A percentile compares a stretch with the other conserved stretches of the same genome.
Conservation (phyloP, 345 rosid species). For the Anacardium occidentale region DNA sequence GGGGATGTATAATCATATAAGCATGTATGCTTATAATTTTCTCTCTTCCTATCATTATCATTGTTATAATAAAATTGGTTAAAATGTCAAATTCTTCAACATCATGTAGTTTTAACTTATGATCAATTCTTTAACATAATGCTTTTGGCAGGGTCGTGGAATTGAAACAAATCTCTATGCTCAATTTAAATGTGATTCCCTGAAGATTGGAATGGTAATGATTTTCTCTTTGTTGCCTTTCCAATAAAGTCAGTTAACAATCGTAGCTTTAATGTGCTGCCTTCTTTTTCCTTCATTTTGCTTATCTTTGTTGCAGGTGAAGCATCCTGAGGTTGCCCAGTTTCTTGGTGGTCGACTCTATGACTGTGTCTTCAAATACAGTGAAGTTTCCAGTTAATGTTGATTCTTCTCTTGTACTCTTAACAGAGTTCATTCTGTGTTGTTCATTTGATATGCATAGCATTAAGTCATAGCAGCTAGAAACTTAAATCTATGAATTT, state of each 20-base stretch:
- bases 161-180: constrained; percentile 98
- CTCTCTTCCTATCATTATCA: not conserved
- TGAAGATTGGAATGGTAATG: constrained; percentile 94
- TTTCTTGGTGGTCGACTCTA: constrained; percentile 97
- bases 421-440: not conserved
- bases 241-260: not conserved
- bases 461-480: constrained; percentile 15
- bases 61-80: not conserved
- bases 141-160: constrained; percentile 81
- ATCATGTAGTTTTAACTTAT: not conserved
- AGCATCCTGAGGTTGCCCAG: constrained; percentile 96
- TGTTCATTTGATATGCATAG: constrained; percentile 2
- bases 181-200: constrained; percentile 91
- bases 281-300: not conserved
- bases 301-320: constrained; percentile 55
- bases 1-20: not conserved
- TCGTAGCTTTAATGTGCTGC: not conserved
- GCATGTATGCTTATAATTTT: not conserved
- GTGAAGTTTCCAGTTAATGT: constrained; percentile 44
- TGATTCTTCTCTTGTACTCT: constrained; percentile 5
- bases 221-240: not conserved
- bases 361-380: constrained; percentile 95
- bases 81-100: not conserved
- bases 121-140: not conserved
- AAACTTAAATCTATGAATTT: not conserved